Evolutionary conservation across 331 rosid genomes (phyloP).

Genomic region (Cydonia oblonga): DNA sequence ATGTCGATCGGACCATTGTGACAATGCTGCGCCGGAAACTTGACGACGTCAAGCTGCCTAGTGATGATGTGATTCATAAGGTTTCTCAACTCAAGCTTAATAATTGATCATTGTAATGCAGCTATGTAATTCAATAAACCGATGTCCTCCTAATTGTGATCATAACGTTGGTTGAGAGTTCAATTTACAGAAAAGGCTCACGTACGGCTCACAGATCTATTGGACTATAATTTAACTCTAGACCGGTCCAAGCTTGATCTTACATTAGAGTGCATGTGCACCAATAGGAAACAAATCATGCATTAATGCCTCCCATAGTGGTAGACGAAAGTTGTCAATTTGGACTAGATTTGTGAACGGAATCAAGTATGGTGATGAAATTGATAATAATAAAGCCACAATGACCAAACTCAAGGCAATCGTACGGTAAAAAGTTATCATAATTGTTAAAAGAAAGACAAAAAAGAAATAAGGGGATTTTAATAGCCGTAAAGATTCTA

Average conservation of each 20-base stretch:
- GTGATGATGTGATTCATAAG: background rate
- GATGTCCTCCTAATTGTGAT: background rate
- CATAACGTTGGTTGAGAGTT: background rate
- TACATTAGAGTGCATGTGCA: background rate
- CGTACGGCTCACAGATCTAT: background rate
- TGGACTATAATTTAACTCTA: background rate
- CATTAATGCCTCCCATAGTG: background rate
- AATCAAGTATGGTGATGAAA: background rate
- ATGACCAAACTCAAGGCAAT: background rate
- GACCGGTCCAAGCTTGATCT: background rate
- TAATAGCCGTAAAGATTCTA: background rate
- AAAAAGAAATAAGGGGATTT: background rate
- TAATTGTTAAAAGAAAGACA: background rate
- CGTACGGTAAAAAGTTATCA: background rate
- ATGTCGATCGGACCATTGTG: slow-evolving; percentile 15
- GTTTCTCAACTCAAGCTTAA: background rate
- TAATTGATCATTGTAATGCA: background rate
- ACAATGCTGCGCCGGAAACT: slow-evolving; percentile 10
- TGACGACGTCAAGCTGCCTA: slow-evolving; percentile 11
- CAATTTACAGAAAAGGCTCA: background rate
- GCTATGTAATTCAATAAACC: background rate
- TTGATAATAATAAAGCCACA: background rate
- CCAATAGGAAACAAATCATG: too few species aligned
- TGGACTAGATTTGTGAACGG: background rate
- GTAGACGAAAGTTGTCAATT: background rate